Evolutionary conservation across 306 rosid genomes (phyloP), one percentile per base, ranked within the genome.

Genomic region (Quercus suber): DNA sequence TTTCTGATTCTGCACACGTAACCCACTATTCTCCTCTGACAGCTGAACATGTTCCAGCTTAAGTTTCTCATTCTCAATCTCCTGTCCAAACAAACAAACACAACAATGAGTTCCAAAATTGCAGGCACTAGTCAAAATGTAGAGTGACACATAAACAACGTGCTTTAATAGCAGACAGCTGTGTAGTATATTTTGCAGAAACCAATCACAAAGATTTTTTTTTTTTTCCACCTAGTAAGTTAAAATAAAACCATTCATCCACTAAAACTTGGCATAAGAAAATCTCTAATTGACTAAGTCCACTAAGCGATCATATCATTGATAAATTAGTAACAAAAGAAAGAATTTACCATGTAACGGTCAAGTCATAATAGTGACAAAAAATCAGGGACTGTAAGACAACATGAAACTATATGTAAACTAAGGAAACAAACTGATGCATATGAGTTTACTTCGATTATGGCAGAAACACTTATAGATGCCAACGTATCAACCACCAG

Each of bases 21-120:
- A 69, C 63, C 98, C 99, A 78, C 99, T 96, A 79, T 89, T 96
- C 78, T 96, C 98, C 83, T 96, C 99, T 1, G 97, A 93, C 69
- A 87, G 85, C 43, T 89, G 94, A 82, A 93, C 97, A 55, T 90
- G 94, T 79, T 89, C 97, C 84, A 96, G 86, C 84, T 89, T 96
- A 70, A 93, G 88, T 20, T 87, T 93, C 82, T 96, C 99, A 86
- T 96, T 90, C 85, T 92, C 98, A 71, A 87, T 93, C 82, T 90
- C 99, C 99, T 96, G 86, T 75, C 59, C 68, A 56, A 55, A 69
- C 56, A 74, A 73, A 72, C 55, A 58, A 33, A 69, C 69, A n/a
- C 55, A 69, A 61, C 73, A 77, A 56, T 77, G 25, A 74, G 81
- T 69, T 78, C 67, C 57, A 27, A 72, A 15, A 55, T 77, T 27